phyloP scores from a whole-genome alignment of 148 eudicot species.

The Spergularia marina region DNA sequence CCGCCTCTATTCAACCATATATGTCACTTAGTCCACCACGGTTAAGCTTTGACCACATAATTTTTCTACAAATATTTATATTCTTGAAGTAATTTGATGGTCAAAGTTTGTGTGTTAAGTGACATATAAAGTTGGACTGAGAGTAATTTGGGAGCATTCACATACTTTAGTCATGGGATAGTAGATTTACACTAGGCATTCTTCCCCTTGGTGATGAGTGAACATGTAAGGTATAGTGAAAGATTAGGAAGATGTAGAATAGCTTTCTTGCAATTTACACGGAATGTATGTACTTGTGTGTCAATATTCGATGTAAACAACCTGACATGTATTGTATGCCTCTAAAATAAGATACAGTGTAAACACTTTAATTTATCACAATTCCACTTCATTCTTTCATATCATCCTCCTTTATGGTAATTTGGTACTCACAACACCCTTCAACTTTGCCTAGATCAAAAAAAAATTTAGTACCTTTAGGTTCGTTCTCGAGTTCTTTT shows the following conservation, averaged over 20 bases:
- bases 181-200: constrained; percentile 26
- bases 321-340: background rate
- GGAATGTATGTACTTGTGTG: constrained; percentile 8
- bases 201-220: constrained; percentile 8
- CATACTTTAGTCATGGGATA: background rate
- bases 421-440: background rate
- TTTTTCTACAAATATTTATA: background rate
- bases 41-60: background rate
- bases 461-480: too few species aligned
- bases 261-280: constrained; percentile 4
- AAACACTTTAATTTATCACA: background rate
- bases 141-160: background rate
- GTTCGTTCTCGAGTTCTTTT: too few species aligned
- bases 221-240: constrained; percentile 21
- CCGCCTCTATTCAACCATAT: constrained; percentile 1
- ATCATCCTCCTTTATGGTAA: background rate
- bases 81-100: background rate
- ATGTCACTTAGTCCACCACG: background rate
- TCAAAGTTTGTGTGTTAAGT: background rate
- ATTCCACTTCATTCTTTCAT: constrained; percentile 4
- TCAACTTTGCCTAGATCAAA: too few species aligned
- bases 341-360: background rate
- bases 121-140: constrained; percentile 12
- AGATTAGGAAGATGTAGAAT: constrained; percentile 18
- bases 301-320: constrained; percentile 10